These are phyloP conservation scores for Yamadazyma sp. DNA, from an alignment of 805 yeast species.

Conservation along the genomic window DNA sequence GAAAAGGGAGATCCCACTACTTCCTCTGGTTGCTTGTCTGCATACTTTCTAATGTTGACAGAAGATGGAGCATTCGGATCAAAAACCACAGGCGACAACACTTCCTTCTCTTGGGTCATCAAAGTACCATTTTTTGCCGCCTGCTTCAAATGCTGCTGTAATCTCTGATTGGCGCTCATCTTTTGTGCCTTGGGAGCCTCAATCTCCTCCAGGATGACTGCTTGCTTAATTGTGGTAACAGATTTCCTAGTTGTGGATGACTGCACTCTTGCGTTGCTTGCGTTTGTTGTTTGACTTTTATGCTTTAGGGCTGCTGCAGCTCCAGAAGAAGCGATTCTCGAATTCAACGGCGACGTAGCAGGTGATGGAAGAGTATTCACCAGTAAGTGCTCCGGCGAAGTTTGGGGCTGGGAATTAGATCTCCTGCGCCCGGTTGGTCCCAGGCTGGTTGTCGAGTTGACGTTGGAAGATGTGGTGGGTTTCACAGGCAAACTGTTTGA, in stretches of 20 bases:
- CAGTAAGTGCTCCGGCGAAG: slow-evolving; percentile 7
- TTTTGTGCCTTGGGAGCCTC: slow-evolving; percentile 15
- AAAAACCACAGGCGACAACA: slow-evolving; percentile 35
- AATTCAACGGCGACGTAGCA: slow-evolving; percentile 7
- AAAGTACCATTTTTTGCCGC: slow-evolving; percentile 39
- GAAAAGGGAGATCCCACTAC: background rate
- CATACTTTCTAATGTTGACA: slow-evolving; percentile 17
- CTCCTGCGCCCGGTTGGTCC: slow-evolving; percentile 23
- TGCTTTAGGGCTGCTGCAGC: slow-evolving; percentile 34
- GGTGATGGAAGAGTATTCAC: slow-evolving; percentile 1
- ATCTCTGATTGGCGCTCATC: slow-evolving; percentile 38
- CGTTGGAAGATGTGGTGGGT: background rate
- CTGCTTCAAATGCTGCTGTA: slow-evolving; percentile 38
- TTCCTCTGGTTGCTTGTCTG: slow-evolving; percentile 13
- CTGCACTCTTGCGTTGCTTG: slow-evolving; percentile 1
- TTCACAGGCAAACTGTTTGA: slow-evolving; percentile 8
- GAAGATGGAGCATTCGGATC: slow-evolving; percentile 39
- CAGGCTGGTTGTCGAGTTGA: background rate
- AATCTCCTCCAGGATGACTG: slow-evolving; percentile 15
- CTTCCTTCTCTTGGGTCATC: slow-evolving; percentile 37
- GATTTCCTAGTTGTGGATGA: slow-evolving; percentile 6
- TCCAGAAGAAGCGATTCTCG: slow-evolving; percentile 25
- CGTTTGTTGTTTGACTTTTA: slow-evolving; percentile 11
- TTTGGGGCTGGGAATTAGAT: slow-evolving; percentile 39
- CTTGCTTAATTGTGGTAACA: slow-evolving; percentile 5